A percentile compares a stretch with the other conserved stretches of the same genome.
Conservation (phyloP, 2,329 filamentous ascomycete species). For the Cadophora gregata region DNA sequence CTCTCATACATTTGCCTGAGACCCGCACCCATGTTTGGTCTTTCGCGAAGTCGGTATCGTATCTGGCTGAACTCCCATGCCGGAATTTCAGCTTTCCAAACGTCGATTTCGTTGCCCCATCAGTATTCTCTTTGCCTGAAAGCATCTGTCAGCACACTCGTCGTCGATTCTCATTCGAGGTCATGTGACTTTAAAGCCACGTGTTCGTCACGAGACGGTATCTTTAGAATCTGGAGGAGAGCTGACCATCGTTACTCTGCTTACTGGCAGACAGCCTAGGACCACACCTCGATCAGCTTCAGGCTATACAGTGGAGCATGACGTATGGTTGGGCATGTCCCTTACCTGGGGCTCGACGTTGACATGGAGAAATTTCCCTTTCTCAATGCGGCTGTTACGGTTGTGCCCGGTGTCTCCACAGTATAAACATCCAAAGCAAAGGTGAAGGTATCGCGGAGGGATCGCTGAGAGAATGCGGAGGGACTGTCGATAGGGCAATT, state of each 20-base stretch:
- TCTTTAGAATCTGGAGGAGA: not conserved
- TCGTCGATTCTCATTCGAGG: not conserved
- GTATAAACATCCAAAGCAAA: too few relatives aligned
- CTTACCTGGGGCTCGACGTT: conserved; percentile 21
- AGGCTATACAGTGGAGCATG: too few relatives aligned
- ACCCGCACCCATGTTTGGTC: conserved; percentile 45
- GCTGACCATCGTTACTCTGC: conserved; percentile 5
- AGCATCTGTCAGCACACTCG: not conserved
- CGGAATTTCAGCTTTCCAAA: conserved; percentile 38
- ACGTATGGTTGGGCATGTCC: not conserved
- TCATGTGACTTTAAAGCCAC: not conserved
- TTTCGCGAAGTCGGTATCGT: conserved; percentile 43
- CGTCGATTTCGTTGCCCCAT: conserved; percentile 11
- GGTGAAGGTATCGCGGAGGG: too few relatives aligned
- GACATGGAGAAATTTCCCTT: conserved; percentile 19
- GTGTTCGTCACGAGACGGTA: not conserved
- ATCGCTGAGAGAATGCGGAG: too few relatives aligned
- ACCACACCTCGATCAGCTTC: too few relatives aligned
- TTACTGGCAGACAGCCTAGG: not conserved
- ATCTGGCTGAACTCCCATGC: conserved; percentile 45
- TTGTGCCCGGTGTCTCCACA: too few relatives aligned
- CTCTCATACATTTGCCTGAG: conserved; percentile 37
- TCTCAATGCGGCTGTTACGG: too few relatives aligned
- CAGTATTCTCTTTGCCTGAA: not conserved
- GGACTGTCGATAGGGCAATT: not conserved